Evolutionary conservation across 202 grass and related monocot genomes (phyloP), one percentile per base, ranked within the genome.

Genomic region (Panicum virgatum): DNA sequence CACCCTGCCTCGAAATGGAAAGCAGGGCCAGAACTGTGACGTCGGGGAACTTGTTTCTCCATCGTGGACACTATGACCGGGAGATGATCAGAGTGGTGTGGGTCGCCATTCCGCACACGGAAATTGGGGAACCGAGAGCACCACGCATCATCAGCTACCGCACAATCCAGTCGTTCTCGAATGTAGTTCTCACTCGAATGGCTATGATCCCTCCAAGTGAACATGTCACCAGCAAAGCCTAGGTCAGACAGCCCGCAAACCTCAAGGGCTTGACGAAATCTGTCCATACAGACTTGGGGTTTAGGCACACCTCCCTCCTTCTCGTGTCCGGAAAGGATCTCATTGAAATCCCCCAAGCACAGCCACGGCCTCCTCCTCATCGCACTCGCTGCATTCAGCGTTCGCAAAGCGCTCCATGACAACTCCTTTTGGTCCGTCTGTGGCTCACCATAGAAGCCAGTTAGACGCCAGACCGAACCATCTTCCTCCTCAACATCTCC

Each of bases 71-170:
- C 22, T 5, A 59, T 27, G 0, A 57, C n/a, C 0, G 53, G 53
- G 3, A 1, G 7, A 3, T 23, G n/a, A 3, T 57, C 20, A 7
- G 56, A 59, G 3, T 59, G 56, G 0, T 0, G 3, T 0, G 11
- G 23, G 0, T 59, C 3, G 0, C 56, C 53, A 57, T 57, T 59
- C 0, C 1, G 12, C n/a, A 59, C 56, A 0, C 3, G 0, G 2
- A 5, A 10, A 0, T 9, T 0, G 1, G n/a, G 27, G 2, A 62
- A 62, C 0, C 5, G 27, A 0, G 29, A 0, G 0, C 27, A 1
- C 59, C 59, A 62, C 0, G 27, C 56, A 0, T 0, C 2, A 27
- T 59, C 11, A 4, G 56, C 23, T 0, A 27, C 56, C 0, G 10
- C 56, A 1, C 23, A 1, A 5, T 59, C 10, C 9, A 59, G 1